Evolutionary conservation across 257 asterid genomes (phyloP).

Genomic region (Solanum appendiculatum): DNA sequence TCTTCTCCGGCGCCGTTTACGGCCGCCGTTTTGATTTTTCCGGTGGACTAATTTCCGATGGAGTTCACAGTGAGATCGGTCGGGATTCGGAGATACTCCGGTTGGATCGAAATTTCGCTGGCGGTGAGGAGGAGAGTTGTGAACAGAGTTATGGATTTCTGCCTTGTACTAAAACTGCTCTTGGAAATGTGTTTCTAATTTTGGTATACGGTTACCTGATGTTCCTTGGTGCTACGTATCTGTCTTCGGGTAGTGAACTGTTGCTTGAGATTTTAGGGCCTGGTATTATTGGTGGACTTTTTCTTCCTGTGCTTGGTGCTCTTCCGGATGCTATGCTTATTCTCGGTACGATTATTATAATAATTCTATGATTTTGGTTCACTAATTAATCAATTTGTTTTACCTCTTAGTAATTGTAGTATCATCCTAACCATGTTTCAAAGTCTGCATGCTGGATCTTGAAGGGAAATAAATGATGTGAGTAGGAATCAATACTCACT

Average conservation of each 20-base stretch:
- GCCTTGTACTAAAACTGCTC: slow-evolving; percentile 69
- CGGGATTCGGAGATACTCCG: slow-evolving; percentile 12
- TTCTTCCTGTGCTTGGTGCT: slow-evolving; percentile 83
- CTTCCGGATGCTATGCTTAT: slow-evolving; percentile 96
- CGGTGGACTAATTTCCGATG: slow-evolving; percentile 45
- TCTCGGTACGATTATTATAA: slow-evolving; percentile 34
- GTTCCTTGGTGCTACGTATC: slow-evolving; percentile 71
- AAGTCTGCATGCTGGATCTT: not conserved
- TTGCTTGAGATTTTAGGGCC: slow-evolving; percentile 89
- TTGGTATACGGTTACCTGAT: slow-evolving; percentile 71
- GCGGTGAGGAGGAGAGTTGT: slow-evolving; percentile 39
- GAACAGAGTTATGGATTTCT: slow-evolving; percentile 83
- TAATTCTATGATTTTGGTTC: not conserved
- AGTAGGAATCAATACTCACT: not conserved
- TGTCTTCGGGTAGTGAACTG: slow-evolving; percentile 86
- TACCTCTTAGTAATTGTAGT: not conserved
- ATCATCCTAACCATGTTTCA: not conserved
- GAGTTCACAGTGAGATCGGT: slow-evolving; percentile 1
- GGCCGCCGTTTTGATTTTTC: slow-evolving; percentile 40
- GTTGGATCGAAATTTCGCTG: slow-evolving; percentile 1
- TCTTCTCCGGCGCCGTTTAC: not conserved
- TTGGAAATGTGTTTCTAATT: slow-evolving; percentile 65
- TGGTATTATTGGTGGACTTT: slow-evolving; percentile 77
- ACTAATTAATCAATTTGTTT: not conserved
- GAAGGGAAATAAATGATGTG: not conserved